These are phyloP conservation scores for Sugiyamaella lignohabitans DNA, from an alignment of 805 yeast genomes.

Conservation along the genomic window DNA sequence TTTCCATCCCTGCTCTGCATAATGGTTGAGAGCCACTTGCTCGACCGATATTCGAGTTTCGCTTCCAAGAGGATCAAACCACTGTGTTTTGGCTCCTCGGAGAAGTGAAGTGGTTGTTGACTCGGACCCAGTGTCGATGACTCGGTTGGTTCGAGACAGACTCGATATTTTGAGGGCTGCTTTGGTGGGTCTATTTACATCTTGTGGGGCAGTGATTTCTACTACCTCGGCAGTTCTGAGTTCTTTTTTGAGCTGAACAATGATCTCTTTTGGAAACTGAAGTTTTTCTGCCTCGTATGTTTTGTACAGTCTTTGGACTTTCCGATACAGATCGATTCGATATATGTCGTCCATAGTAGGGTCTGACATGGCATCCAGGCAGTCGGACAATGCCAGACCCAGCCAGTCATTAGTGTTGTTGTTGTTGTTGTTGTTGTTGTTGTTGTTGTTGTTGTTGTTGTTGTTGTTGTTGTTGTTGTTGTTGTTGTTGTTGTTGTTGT, in stretches of 20 bases:
- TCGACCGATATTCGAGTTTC: slow-evolving; percentile 26
- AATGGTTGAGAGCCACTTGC: slow-evolving; percentile 29
- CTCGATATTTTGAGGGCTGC: no score
- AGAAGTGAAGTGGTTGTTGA: neutral
- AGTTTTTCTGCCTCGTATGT: neutral
- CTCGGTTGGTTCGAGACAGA: neutral
- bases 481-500: no score
- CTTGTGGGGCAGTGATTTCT: neutral
- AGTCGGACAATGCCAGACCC: slow-evolving; percentile 19
- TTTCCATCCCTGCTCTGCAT: slow-evolving; percentile 25
- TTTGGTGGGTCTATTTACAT: neutral
- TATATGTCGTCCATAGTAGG: slow-evolving; percentile 16
- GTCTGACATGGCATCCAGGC: slow-evolving; percentile 23
- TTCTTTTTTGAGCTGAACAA: neutral
- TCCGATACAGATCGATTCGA: slow-evolving; percentile 23
- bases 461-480: no score
- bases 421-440: no score
- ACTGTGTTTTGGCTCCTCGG: slow-evolving; percentile 1
- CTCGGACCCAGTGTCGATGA: neutral
- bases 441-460: no score
- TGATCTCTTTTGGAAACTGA: neutral
- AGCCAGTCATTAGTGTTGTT: slow-evolving; percentile 22
- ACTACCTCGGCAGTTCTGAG: neutral
- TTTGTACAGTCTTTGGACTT: slow-evolving; percentile 14
- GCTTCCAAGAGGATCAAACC: neutral